Base-by-base conservation (phyloP, 73 alveolate species). In the Symbiodinium pilosum region DNA sequence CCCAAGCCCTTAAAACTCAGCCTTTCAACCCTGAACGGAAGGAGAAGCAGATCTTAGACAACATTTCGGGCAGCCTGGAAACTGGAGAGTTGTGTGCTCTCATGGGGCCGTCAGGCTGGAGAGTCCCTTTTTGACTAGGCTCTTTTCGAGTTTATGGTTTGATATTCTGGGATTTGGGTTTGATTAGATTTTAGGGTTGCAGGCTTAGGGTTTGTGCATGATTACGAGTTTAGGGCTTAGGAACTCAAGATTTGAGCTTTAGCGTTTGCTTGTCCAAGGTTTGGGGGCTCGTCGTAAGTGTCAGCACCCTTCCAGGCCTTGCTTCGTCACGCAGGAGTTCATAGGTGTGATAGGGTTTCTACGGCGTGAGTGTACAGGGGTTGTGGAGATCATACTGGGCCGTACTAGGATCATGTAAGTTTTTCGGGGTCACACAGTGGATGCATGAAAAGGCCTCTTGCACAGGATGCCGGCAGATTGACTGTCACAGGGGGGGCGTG, bases 61-160 rank as follows among this genome's bases (percentile, higher is more conserved):
- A 56, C 43, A 68, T 91, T 81, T 68, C 41, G 18, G 88, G 87
- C 52, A 26, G 51, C 16, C 36, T 91, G 47, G 47, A 43, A 36
- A 86, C 77, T 14, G 97, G 97, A 2, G 97, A 91, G 47, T 77
- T 91, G 7, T 91, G 97, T 38, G 97, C 97, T 1, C 44, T 91
- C 84, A 91, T 91, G 97, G 97, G 97, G 1, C 97, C 97, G 30
- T 91, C 97, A 9, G 97, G 97, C 14, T 2, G 71, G 71, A 54
- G 30, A 30, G 30, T 30, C 26, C 16, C 71, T 54, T 12, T 12
- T 47, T 16, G 69, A 0, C 26, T 54, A 4, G 71, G 71, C n/a
- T 54, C 34, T 54, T 52, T 52, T 52, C 14, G 69, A 28, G 71
- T 7, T 5, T 54, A 12, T 1, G 71, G 71, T 54, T 54, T 51